Percentiles rank a stretch among this genome's conserved stretches.
These are phyloP conservation scores for Petunia hybrid DNA, from an alignment of 305 asterid genomes.

Conservation along the genomic window DNA sequence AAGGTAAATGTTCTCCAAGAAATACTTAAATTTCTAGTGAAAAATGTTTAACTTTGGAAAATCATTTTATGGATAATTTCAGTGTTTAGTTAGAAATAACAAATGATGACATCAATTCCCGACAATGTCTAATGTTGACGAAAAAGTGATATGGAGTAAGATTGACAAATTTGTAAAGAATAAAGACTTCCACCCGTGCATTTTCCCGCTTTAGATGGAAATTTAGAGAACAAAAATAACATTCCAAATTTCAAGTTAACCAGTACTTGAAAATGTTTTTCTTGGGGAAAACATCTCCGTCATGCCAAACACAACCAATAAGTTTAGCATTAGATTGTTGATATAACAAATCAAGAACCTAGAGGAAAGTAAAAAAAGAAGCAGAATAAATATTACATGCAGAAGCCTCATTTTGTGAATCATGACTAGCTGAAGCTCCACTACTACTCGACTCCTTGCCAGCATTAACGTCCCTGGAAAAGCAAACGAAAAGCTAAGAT, in stretches of 20 bases:
- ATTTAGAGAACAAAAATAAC: too few species aligned
- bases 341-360: background rate
- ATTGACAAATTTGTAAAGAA: too few species aligned
- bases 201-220: too few species aligned
- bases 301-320: too few species aligned
- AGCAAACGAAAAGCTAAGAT: background rate
- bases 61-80: constrained; percentile 1
- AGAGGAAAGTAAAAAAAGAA: background rate
- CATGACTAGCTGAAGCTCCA: constrained; percentile 34
- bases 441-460: constrained; percentile 38
- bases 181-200: too few species aligned
- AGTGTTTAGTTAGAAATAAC: background rate
- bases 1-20: background rate
- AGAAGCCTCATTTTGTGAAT: constrained; percentile 41
- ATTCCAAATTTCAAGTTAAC: background rate
- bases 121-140: too few species aligned
- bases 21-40: background rate
- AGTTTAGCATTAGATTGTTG: constrained; percentile 16
- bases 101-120: too few species aligned
- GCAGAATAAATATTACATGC: constrained; percentile 17
- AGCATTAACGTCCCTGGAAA: constrained; percentile 44
- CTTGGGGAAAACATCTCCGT: too few species aligned
- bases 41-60: constrained; percentile 4
- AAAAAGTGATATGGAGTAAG: too few species aligned
- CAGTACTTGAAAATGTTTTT: background rate